Evolutionary conservation across 2,329 filamentous ascomycete genomes (phyloP), one percentile per base, ranked within the genome.

Genomic region (Neodidymelliopsis sp.): DNA sequence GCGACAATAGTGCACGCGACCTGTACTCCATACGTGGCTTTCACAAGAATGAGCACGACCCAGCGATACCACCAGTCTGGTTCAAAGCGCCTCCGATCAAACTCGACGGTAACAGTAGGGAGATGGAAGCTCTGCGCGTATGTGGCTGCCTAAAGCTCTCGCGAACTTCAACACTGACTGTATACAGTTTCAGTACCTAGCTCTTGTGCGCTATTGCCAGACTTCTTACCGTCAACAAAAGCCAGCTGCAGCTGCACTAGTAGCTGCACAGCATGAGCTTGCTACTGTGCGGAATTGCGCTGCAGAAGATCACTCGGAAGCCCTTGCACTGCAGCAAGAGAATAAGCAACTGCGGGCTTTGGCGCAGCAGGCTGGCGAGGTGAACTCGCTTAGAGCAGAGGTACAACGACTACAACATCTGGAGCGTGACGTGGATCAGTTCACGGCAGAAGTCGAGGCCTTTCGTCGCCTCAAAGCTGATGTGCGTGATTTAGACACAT

Each of bases 11-110:
- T 4, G 56, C 59, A 16, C 74, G 71, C 43, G 67, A 71, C 8
- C 65, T 81, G 9, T 80, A 74, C 53, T 74, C 72, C 4, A 72
- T 81, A 22, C 72, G 74, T 30, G 77, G 78, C n/a, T 68, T 75
- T 41, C 49, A 62, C 0, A 57, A 70, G 9, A 73, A 74, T 39
- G 69, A 78, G 42, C 72, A 75, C 48, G 77, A 81, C 44, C 53
- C 61, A 6, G 60, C 65, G 2, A 78, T 81, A 15, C 77, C 79
- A 1, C 42, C 60, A 0, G 53, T 60, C 6, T 80, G 74, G 67
- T 75, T 80, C 42, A 60, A 62, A 28, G 69, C 73, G 23, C 78
- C 79, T n/a, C 77, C 79, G 0, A 62, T 72, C n/a, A 65, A 65
- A 43, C 66, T 81, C 2, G 70, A 73, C 29, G 62, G 57, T 8